A percentile compares a stretch with the other conserved stretches of the same genome.
Evolutionary conservation across 1,284 basidiomycete species (phyloP).

Genomic region (Cryptococcus jaspeensis): DNA sequence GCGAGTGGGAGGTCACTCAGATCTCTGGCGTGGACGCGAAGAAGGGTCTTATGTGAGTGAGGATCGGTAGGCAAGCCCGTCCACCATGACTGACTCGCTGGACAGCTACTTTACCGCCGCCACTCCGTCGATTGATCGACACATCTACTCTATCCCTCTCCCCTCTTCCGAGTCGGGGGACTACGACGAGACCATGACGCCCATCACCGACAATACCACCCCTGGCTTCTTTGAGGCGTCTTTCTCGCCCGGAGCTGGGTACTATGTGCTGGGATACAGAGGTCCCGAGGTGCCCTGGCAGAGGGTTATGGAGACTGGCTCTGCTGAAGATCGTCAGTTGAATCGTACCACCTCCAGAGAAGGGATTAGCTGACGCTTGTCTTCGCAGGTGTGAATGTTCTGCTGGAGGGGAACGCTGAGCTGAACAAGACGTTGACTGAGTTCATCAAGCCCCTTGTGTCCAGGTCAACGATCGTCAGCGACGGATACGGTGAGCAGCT

Average conservation of each 20-base stretch:
- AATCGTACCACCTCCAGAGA: too few species aligned
- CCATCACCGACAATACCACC: slow-evolving; percentile 66
- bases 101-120: slow-evolving; percentile 84
- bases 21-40: slow-evolving; percentile 71
- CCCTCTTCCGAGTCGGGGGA: slow-evolving; percentile 49
- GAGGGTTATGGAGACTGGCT: slow-evolving; percentile 62
- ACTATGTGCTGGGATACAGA: slow-evolving; percentile 74
- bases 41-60: slow-evolving; percentile 70
- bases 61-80: too few species aligned
- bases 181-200: slow-evolving; percentile 42
- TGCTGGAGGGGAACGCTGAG: slow-evolving; percentile 69
- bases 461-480: slow-evolving; percentile 67
- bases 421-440: slow-evolving; percentile 68
- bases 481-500: slow-evolving; percentile 69
- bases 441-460: slow-evolving; percentile 71
- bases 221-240: slow-evolving; percentile 64
- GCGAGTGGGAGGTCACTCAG: slow-evolving; percentile 84
- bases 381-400: slow-evolving; percentile 18
- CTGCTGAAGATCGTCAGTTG: slow-evolving; percentile 9
- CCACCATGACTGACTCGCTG: slow-evolving; percentile 10
- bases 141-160: slow-evolving; percentile 73
- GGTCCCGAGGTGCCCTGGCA: slow-evolving; percentile 88
- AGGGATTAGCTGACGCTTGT: background rate
- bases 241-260: slow-evolving; percentile 81
- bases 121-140: slow-evolving; percentile 75